phyloP scores from a whole-genome alignment of 2,329 filamentous ascomycete genomes.

The Clarireedia paspali region DNA sequence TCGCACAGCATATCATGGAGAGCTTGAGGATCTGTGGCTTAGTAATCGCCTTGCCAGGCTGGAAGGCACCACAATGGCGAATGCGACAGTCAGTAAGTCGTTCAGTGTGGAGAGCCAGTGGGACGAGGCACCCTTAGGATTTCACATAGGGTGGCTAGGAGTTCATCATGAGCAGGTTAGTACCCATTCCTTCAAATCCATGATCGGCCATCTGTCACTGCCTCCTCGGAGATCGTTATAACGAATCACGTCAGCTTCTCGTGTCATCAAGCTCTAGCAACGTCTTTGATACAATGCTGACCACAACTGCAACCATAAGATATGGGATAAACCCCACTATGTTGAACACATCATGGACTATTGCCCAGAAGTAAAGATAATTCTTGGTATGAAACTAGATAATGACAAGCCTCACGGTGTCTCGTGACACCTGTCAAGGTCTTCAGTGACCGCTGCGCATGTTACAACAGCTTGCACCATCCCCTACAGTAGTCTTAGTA shows the following conservation, averaged over 20 bases:
- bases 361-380: constrained; percentile 48
- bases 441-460: too few relatives aligned
- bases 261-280: neutral
- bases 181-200: neutral
- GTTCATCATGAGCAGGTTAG: constrained; percentile 19
- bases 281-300: constrained; percentile 24
- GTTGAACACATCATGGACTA: constrained; percentile 45
- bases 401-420: constrained; percentile 5
- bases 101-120: constrained; percentile 44
- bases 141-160: constrained; percentile 41
- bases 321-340: constrained; percentile 39
- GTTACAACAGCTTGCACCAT: too few relatives aligned
- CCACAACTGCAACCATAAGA: constrained; percentile 25
- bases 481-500: too few relatives aligned
- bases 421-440: neutral
- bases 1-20: constrained; percentile 39
- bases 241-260: neutral
- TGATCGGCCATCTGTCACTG: neutral
- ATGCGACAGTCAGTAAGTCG: constrained; percentile 31
- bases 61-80: constrained; percentile 41
- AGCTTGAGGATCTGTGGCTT: constrained; percentile 50
- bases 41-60: constrained; percentile 39
- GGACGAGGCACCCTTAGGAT: constrained; percentile 45
- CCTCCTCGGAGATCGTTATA: neutral
- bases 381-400: constrained; percentile 49